phyloP scores from a whole-genome alignment of 2,329 filamentous ascomycete genomes.

The Dactylellina parvicollis region DNA sequence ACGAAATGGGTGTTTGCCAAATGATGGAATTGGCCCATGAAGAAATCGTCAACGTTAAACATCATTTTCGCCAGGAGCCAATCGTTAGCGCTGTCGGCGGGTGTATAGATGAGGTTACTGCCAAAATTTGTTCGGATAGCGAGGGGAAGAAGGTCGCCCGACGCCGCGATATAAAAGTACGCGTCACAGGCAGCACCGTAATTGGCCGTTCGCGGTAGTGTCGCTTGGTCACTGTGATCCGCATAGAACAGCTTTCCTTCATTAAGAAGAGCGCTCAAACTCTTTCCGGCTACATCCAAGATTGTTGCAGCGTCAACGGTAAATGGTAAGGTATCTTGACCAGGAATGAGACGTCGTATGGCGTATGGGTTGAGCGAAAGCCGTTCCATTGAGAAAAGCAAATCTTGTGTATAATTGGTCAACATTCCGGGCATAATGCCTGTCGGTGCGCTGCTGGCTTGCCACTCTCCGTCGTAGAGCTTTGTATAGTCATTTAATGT shows the following conservation, averaged over 20 bases:
- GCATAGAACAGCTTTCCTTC: conserved; percentile 63
- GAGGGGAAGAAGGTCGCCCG: conserved; percentile 64
- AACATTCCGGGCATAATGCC: conserved; percentile 61
- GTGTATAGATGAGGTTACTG: conserved; percentile 64
- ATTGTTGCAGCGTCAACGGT: conserved; percentile 59
- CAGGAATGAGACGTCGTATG: conserved; percentile 60
- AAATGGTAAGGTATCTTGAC: conserved; percentile 61
- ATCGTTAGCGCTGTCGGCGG: conserved; percentile 63
- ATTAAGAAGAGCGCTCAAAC: conserved; percentile 59
- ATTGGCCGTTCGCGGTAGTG: conserved; percentile 57
- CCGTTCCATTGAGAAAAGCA: conserved; percentile 65
- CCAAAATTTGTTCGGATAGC: conserved; percentile 65
- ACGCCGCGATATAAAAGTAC: conserved; percentile 62
- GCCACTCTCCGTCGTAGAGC: conserved; percentile 64
- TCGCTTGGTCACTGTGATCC: conserved; percentile 62
- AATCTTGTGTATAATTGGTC: conserved; percentile 64
- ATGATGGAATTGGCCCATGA: conserved; percentile 64
- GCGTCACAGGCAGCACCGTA: conserved; percentile 64
- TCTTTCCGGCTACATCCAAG: conserved; percentile 59
- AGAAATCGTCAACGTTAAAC: conserved; percentile 63
- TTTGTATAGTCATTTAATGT: conserved; percentile 61
- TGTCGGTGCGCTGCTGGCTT: conserved; percentile 59
- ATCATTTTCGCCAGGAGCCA: conserved; percentile 65
- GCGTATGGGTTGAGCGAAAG: conserved; percentile 63
- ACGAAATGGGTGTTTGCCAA: conserved; percentile 64